Conservation (phyloP, 148 eudicot species). For the Euryodendron excelsum region DNA sequence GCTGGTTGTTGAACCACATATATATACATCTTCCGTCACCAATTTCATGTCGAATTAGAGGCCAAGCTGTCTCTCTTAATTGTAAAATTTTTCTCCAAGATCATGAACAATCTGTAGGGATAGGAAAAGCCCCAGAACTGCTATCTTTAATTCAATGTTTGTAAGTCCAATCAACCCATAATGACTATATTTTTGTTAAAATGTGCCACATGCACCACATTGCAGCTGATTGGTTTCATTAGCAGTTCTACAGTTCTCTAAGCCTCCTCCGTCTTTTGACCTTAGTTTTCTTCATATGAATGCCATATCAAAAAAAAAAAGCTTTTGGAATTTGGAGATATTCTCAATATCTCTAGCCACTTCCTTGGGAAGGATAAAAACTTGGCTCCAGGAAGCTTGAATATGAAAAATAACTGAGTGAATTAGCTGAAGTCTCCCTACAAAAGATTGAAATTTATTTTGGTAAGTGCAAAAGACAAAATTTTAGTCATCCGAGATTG, state of each 20-base stretch:
- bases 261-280: neutral
- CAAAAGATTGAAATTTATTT: neutral
- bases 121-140: slow-evolving; percentile 3
- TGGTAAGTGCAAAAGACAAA: neutral
- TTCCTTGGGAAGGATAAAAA: neutral
- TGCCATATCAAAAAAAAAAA: neutral
- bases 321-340: too few relatives aligned
- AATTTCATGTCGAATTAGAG: neutral
- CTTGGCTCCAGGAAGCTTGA: neutral
- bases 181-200: neutral
- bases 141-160: neutral
- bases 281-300: neutral
- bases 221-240: neutral
- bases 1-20: too few relatives aligned
- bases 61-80: neutral
- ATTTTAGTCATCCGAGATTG: neutral
- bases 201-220: neutral
- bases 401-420: neutral
- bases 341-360: neutral
- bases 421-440: neutral
- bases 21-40: neutral
- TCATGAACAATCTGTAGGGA: neutral
- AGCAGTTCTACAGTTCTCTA: neutral
- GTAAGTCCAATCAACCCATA: neutral
- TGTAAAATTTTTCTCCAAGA: neutral